phyloP scores from a whole-genome alignment of 2,329 filamentous ascomycete genomes.

The Scedosporium minutisporum region DNA sequence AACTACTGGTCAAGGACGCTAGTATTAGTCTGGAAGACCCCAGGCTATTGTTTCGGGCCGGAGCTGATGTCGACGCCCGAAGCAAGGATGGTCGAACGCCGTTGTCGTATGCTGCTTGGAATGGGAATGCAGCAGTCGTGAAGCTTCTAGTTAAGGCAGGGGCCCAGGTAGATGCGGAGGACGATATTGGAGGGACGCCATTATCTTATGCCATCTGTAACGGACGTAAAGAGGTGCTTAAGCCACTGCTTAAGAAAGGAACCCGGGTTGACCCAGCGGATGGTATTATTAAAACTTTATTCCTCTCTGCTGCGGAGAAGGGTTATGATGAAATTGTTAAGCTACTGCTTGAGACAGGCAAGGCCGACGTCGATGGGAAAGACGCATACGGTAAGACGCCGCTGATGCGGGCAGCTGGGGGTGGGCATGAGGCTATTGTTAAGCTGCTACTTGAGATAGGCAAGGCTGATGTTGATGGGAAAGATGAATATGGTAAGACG shows the following conservation, averaged over 20 bases:
- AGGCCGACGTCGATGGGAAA: not conserved
- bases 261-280: not conserved
- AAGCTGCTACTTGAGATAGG: slow-evolving; percentile 3
- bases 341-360: not conserved
- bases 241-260: not conserved
- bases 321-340: not conserved
- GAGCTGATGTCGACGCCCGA: not conserved
- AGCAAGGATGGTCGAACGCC: not conserved
- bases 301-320: not conserved
- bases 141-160: not conserved
- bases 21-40: not conserved
- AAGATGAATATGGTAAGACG: not conserved
- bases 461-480: not conserved
- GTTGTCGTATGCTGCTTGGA: not conserved
- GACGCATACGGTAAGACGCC: not conserved
- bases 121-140: not conserved
- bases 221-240: too few relatives aligned
- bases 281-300: not conserved
- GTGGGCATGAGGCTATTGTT: slow-evolving; percentile 1
- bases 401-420: not conserved
- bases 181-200: too few relatives aligned
- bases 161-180: too few relatives aligned
- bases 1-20: slow-evolving; percentile 1
- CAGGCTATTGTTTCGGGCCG: not conserved
- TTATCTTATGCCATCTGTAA: too few relatives aligned